Conservation (phyloP, 1,284 basidiomycete genomes). For the Trichosporon ovoides region DNA sequence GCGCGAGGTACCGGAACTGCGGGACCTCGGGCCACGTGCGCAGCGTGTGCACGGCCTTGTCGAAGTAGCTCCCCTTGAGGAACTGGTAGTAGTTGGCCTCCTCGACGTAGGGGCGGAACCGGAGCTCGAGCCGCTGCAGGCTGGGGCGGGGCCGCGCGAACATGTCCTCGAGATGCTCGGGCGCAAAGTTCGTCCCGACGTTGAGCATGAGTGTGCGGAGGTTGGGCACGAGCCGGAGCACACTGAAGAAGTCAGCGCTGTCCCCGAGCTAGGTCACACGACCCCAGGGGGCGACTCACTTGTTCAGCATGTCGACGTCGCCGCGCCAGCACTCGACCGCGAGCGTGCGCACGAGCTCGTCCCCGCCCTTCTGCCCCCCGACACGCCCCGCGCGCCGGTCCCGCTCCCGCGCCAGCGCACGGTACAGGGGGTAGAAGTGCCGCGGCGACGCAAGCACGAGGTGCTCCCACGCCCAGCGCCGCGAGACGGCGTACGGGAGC, state of each 20-base stretch:
- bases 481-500: conserved; percentile 27
- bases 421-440: conserved; percentile 17
- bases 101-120: conserved; percentile 50
- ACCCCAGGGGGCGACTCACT: no score
- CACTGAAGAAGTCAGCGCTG: conserved; percentile 20
- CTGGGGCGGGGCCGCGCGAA: conserved; percentile 37
- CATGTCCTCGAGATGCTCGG: conserved; percentile 49
- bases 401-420: neutral
- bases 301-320: conserved; percentile 49
- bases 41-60: conserved; percentile 47
- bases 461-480: neutral
- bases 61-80: conserved; percentile 49
- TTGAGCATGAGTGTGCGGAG: conserved; percentile 41
- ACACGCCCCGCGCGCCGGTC: conserved; percentile 18
- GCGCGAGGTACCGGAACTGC: conserved; percentile 51
- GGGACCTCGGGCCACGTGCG: conserved; percentile 38
- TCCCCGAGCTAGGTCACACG: no score
- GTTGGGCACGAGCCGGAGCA: conserved; percentile 39
- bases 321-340: conserved; percentile 40
- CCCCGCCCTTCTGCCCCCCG: neutral
- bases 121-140: conserved; percentile 42
- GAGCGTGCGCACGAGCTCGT: conserved; percentile 24
- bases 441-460: conserved; percentile 14
- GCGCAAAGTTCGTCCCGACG: conserved; percentile 49
- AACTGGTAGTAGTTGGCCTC: conserved; percentile 49